Percentiles rank a stretch among this genome's conserved stretches.
Conservation (phyloP, 495 filamentous ascomycete species). For the Xylaria grammica region DNA sequence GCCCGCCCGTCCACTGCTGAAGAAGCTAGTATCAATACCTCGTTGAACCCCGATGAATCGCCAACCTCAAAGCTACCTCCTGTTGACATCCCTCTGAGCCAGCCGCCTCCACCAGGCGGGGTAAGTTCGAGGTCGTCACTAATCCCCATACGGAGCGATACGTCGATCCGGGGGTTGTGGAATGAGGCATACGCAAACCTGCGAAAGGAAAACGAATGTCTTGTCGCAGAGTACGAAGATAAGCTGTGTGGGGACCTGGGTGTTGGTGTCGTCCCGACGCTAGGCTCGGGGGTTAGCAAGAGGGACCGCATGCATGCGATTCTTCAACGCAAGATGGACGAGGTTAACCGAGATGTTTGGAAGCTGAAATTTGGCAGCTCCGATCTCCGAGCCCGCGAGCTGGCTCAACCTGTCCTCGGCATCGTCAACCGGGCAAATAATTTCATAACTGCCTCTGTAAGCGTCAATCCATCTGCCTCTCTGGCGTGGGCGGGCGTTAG, state of each 20-base stretch:
- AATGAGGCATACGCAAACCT: background rate
- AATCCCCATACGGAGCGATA: no score
- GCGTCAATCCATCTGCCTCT: slow-evolving; percentile 22
- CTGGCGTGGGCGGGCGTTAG: slow-evolving; percentile 27
- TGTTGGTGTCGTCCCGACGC: background rate
- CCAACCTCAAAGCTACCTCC: no score
- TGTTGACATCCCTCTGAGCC: no score
- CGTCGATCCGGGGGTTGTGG: background rate
- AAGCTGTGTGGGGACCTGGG: background rate
- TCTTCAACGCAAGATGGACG: slow-evolving; percentile 19
- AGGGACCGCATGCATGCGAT: slow-evolving; percentile 9
- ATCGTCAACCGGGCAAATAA: background rate
- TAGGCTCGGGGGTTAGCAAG: background rate
- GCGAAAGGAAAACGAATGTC: background rate
- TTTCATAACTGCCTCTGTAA: background rate
- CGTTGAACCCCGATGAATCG: no score
- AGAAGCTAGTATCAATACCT: no score
- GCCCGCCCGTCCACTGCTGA: no score
- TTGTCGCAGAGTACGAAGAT: background rate
- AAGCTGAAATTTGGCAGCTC: slow-evolving; percentile 19
- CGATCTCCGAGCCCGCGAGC: slow-evolving; percentile 11
- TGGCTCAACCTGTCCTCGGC: background rate
- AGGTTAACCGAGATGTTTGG: slow-evolving; percentile 18
- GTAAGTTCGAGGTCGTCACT: no score
- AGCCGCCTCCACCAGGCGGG: no score